Percentiles rank a stretch among this genome's conserved stretches.
Evolutionary conservation across 768 basidiomycete species (phyloP).

Genomic region (Pholiota microspora): DNA sequence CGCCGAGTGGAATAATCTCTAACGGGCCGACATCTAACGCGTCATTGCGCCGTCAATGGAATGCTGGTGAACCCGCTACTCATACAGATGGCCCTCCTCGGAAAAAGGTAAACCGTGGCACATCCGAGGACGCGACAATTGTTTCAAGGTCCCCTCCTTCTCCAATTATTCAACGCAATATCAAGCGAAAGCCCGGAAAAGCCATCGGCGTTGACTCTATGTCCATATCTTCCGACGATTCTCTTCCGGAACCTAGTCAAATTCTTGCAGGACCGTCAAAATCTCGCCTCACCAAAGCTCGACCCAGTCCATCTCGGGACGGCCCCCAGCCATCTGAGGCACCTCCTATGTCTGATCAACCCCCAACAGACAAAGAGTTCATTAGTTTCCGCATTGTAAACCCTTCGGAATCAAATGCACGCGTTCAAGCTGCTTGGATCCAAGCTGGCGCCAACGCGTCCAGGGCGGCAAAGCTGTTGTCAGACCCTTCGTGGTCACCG

Average conservation of each 20-base stretch:
- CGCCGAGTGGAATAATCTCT: conserved; percentile 57
- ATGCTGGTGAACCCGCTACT: conserved; percentile 34
- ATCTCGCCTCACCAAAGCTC: conserved; percentile 55
- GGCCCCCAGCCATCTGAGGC: no score
- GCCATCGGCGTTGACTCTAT: conserved; percentile 36
- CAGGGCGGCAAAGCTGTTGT: conserved; percentile 56
- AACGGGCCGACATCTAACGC: conserved; percentile 43
- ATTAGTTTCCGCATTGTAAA: conserved; percentile 63
- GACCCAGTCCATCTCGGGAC: conserved; percentile 32
- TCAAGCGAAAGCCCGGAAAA: conserved; percentile 43
- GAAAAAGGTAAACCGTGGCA: conserved; percentile 64
- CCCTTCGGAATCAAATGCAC: conserved; percentile 42
- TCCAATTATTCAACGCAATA: conserved; percentile 55
- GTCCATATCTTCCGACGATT: conserved; percentile 72
- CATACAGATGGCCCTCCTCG: conserved; percentile 67
- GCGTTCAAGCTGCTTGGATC: conserved; percentile 66
- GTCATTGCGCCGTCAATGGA: conserved; percentile 49
- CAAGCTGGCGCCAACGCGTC: conserved; percentile 60
- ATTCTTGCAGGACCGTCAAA: conserved; percentile 43
- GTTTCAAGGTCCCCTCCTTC: conserved; percentile 50
- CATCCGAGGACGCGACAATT: conserved; percentile 34
- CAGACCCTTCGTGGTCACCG: conserved; percentile 55
- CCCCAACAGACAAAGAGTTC: conserved; percentile 39
- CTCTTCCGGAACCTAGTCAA: conserved; percentile 46
- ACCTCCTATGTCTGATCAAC: conserved; percentile 25